Evolutionary conservation across 768 basidiomycete species (phyloP), one percentile per base, ranked within the genome.

Genomic region (Asterophora parasitica): DNA sequence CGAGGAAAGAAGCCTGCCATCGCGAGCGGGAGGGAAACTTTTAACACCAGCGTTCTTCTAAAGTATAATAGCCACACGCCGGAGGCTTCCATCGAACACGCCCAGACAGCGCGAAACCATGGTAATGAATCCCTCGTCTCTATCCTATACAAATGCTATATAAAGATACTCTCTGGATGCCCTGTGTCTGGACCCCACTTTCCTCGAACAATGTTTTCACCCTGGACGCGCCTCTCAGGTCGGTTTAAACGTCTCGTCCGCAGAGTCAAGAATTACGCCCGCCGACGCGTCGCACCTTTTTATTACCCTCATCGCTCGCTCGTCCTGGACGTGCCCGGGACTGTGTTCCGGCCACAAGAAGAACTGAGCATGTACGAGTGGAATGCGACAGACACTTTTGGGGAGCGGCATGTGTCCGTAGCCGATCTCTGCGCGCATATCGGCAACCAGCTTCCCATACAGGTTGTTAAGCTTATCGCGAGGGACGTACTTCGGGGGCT

Each of bases 391-490:
- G 52, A 56, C 37, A 31, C 30, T 3, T 31, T 41, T 7, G 35
- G 34, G 8, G 57, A 60, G 41, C 43, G 54, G 37, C 57, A 49
- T 27, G 50, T 51, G 11, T 60, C 56, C 31, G 42, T 64, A 13
- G 55, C 53, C 7, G 59, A 61, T 36, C 46, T 64, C 10, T 57
- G 59, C 23, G 50, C 46, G 20, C 56, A 55, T 20, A 32, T 61
- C 26, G 61, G 59, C 19, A 40, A 51, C 23, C 56, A 53, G 48
- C 52, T 62, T 10, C 61, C 62, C 9, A 51, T 57, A n/a, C 56
- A 55, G 44, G 44, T 61, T 17, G 59, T 59, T 33, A 64, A 64
- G 51, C 58, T 61, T 17, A 52, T 64, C 32, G 62, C 62, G 4
- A 46, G 61, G 44, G 62, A 64, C 43, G 52, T 64, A 9, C 52